Evolutionary conservation across 108 stramenopile species (phyloP).

Genomic region (Nitzschia sp.): DNA sequence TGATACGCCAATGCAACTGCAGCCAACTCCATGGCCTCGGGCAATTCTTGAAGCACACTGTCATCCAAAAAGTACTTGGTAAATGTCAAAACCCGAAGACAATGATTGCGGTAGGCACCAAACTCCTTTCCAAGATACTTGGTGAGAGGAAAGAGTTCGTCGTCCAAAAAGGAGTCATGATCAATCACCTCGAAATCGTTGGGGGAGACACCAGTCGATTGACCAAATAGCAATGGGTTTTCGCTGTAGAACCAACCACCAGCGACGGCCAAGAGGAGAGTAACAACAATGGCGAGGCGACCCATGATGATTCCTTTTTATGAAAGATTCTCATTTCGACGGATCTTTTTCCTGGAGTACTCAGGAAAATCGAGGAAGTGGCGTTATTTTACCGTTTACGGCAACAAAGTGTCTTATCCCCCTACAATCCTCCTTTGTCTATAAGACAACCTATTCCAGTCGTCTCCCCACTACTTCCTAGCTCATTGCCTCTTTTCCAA

Average conservation of each 20-base stretch:
- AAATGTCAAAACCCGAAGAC: slow-evolving; percentile 51
- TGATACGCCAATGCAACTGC: slow-evolving; percentile 50
- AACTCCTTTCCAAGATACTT: slow-evolving; percentile 26
- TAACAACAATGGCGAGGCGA: not conserved
- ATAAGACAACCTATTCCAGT: no score
- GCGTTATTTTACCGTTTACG: no score
- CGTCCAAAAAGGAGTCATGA: slow-evolving; percentile 23
- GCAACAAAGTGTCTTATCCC: no score
- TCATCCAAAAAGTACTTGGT: slow-evolving; percentile 35
- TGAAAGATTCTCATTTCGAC: no score
- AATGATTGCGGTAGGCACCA: slow-evolving; percentile 48
- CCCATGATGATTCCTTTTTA: not conserved
- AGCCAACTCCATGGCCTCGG: slow-evolving; percentile 36
- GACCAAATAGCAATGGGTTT: slow-evolving; percentile 28
- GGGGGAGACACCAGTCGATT: slow-evolving; percentile 4
- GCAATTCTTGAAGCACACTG: slow-evolving; percentile 11
- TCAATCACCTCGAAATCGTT: slow-evolving; percentile 1
- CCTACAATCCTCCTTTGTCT: no score
- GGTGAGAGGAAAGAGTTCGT: slow-evolving; percentile 21
- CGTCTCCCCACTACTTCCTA: no score
- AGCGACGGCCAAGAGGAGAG: slow-evolving; percentile 7
- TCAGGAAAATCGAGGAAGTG: no score
- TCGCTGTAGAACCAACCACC: slow-evolving; percentile 6
- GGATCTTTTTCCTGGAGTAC: no score
- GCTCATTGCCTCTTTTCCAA: no score